phyloP scores from a whole-genome alignment of 345 rosid species.

The Corchorus capsularis region DNA sequence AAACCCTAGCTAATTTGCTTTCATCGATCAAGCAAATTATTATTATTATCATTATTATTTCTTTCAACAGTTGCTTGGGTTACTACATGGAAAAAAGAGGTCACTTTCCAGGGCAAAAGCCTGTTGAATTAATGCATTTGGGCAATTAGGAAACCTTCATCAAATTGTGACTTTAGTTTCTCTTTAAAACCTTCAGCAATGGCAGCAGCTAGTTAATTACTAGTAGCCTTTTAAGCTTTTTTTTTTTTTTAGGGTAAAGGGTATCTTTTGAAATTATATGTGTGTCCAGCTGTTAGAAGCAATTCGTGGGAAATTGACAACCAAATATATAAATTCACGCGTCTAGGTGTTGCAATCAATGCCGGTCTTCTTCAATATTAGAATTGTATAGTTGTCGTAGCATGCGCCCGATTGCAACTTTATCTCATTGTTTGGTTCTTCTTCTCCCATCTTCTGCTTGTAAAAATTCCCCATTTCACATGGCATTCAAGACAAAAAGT shows the following conservation, averaged over 20 bases:
- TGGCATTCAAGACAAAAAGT: slow-evolving; percentile 9
- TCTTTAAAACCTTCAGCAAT: background rate
- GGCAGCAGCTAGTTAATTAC: background rate
- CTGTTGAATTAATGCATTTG: background rate
- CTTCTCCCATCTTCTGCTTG: background rate
- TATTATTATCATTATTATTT: background rate
- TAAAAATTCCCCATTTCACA: slow-evolving; percentile 9
- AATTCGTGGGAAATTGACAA: background rate
- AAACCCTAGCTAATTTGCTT: background rate
- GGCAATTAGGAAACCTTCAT: background rate
- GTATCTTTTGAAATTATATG: background rate
- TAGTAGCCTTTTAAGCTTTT: background rate
- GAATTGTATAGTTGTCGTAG: background rate
- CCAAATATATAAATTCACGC: background rate
- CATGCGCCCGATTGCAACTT: background rate
- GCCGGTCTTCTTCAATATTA: background rate
- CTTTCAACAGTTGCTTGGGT: background rate
- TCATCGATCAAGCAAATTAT: background rate
- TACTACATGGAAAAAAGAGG: background rate
- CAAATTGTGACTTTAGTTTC: background rate
- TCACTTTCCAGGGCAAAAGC: background rate
- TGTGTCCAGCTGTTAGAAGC: background rate
- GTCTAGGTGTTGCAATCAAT: slow-evolving; percentile 8
- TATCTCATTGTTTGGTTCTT: slow-evolving; percentile 2
- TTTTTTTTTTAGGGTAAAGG: background rate